Base-by-base conservation (phyloP, 345 rosid genomes). In the Microcos paniculata region DNA sequence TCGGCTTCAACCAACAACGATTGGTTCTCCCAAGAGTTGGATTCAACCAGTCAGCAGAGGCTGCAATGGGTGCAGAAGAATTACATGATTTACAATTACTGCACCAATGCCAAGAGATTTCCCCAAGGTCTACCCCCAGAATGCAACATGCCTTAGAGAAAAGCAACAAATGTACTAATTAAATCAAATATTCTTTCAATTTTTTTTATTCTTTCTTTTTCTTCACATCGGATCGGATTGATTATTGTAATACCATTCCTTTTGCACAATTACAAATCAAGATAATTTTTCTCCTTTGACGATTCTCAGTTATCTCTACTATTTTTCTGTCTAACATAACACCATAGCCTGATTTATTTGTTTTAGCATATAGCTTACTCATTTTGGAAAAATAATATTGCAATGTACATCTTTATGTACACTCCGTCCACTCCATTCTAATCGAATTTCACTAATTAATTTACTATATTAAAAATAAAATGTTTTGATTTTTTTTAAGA, bases 41-140 rank as follows among this genome's bases (percentile, higher is more conserved):
- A 66, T 66, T 66, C 71, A 4, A 45, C 71, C 0, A 66, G 52
- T 16, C 53, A 43, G 31, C 19, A 66, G 23, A 66, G 51, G 33
- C 71, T 66, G 9, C 26, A 21, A 12, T 66, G 70, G 70, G 70
- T 66, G 49, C 70, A 66, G 49, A n/a, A 66, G 15, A 66, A 66
- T 31, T 66, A 66, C 35, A 66, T 66, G 71, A 66, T 43, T 21
- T 66, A 66, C 53, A 31, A 43, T 23, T 56, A 24, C 16, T 18
- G 38, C 26, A 19, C 13, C 2, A 56, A 58, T 18, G 11, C 3
- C 8, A 43, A 58, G 43, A 35, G 51, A 23, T 31, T 45, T 43
- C 62, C 46, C 2, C 30, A 73, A 33, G n/a, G n/a, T 52, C 66
- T 21, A 14, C 18, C 66, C 5, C 3, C 68, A 33, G 68, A 63